Evolutionary conservation across 2,329 filamentous ascomycete genomes (phyloP).

Genomic region (Phialemoniopsis sp.): DNA sequence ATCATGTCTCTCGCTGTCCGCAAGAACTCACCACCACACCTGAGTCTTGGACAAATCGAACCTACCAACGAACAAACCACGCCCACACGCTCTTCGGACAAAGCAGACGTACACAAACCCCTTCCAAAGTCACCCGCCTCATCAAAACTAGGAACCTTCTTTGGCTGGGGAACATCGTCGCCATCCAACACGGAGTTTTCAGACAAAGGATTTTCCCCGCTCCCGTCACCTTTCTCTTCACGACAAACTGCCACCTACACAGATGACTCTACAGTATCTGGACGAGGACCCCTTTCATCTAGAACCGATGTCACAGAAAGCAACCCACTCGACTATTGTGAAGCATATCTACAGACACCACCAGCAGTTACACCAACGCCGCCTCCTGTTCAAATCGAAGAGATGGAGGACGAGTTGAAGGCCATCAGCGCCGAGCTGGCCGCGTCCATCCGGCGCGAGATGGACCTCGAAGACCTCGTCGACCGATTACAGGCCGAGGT

Average conservation of each 20-base stretch:
- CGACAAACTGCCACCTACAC: constrained; percentile 26
- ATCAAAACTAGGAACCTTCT: constrained; percentile 45
- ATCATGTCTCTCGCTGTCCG: constrained; percentile 45
- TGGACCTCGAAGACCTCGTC: constrained; percentile 93
- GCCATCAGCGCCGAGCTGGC: constrained; percentile 92
- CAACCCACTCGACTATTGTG: constrained; percentile 43
- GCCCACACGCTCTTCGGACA: constrained; percentile 1
- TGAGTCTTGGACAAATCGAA: constrained; percentile 42
- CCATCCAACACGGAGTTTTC: constrained; percentile 46
- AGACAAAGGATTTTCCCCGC: constrained; percentile 38
- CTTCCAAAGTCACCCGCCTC: constrained; percentile 49
- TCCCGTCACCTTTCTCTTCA: constrained; percentile 48
- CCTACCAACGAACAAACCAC: constrained; percentile 5
- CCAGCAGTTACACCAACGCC: constrained; percentile 30
- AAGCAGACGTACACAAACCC: constrained; percentile 18
- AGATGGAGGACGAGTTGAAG: constrained; percentile 91
- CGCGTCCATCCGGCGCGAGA: constrained; percentile 86
- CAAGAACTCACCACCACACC: constrained; percentile 47
- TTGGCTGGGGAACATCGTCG: constrained; percentile 46
- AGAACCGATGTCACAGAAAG: constrained; percentile 35
- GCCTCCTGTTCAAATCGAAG: constrained; percentile 60
- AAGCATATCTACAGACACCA: constrained; percentile 48
- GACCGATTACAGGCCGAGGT: constrained; percentile 81
- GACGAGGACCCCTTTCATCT: constrained; percentile 27
- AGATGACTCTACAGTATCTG: constrained; percentile 36